phyloP scores from a whole-genome alignment of 2,329 filamentous ascomycete species.

The Colletotrichum chrysophilum region DNA sequence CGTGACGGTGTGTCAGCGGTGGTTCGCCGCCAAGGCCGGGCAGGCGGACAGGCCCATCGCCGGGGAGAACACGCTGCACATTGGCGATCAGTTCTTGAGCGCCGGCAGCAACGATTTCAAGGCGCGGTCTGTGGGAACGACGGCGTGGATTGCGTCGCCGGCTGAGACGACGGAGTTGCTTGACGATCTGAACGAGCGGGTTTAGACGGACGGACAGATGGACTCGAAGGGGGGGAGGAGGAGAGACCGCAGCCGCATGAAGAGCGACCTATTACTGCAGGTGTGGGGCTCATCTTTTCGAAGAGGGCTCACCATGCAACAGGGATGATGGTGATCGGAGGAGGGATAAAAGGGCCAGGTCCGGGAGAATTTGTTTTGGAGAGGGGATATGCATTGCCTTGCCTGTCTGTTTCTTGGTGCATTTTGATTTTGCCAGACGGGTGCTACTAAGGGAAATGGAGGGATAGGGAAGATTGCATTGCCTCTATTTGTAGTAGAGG shows the following conservation, averaged over 20 bases:
- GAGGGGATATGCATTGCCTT: neutral
- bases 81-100: conserved; percentile 95
- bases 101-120: conserved; percentile 98
- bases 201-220: conserved; percentile 24
- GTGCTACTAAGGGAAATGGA: neutral
- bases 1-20: conserved; percentile 88
- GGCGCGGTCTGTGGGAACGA: conserved; percentile 87
- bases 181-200: conserved; percentile 76
- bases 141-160: conserved; percentile 95
- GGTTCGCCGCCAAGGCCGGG: conserved; percentile 69
- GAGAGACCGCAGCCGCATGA: too few relatives aligned
- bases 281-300: neutral
- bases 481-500: neutral
- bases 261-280: neutral
- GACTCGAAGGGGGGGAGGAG: neutral
- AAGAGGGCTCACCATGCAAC: neutral
- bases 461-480: neutral
- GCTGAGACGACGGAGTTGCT: conserved; percentile 87
- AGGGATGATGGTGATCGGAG: neutral
- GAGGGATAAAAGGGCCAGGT: neutral
- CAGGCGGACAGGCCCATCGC: conserved; percentile 57
- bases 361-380: neutral
- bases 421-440: neutral
- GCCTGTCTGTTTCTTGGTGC: neutral
- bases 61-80: conserved; percentile 84